Percentiles rank a stretch among this genome's conserved stretches.
Conservation (phyloP, 345 rosid genomes). For the Raphanus raphanistrum region DNA sequence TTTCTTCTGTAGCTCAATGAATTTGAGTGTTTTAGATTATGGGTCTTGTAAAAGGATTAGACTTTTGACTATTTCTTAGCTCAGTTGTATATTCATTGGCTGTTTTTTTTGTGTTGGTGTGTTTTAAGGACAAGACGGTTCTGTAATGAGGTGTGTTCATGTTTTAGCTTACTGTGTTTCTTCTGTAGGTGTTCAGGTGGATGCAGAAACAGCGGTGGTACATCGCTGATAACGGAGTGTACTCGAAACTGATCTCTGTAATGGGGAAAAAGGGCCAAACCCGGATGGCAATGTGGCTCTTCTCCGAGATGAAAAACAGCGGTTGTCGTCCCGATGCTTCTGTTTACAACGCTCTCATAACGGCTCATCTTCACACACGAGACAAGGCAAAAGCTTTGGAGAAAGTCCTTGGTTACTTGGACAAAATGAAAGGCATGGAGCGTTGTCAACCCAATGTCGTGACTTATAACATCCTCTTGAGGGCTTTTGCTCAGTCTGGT, state of each 20-base stretch:
- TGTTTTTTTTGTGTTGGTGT: too few species aligned
- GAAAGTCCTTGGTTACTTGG: conserved; percentile 73
- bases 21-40: neutral
- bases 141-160: neutral
- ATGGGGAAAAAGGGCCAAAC: conserved; percentile 92
- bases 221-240: conserved; percentile 77
- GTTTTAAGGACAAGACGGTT: too few species aligned
- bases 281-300: conserved; percentile 97
- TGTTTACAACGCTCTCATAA: conserved; percentile 82
- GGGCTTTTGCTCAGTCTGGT: conserved; percentile 86
- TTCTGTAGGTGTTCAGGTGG: conserved; percentile 88
- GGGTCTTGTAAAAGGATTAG: neutral
- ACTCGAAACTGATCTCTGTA: conserved; percentile 74
- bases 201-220: conserved; percentile 98
- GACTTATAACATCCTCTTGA: conserved; percentile 80
- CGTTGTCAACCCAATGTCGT: conserved; percentile 82
- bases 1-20: too few species aligned
- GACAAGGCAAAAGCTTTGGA: conserved; percentile 82
- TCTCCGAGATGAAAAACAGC: conserved; percentile 92
- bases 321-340: conserved; percentile 94
- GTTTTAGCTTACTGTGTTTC: conserved; percentile 4
- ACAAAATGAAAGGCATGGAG: conserved; percentile 80
- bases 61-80: neutral
- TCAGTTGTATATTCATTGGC: neutral
- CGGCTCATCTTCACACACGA: conserved; percentile 81